Conservation (phyloP, 2,329 filamentous ascomycete species). For the Aureobasidium sp. region DNA sequence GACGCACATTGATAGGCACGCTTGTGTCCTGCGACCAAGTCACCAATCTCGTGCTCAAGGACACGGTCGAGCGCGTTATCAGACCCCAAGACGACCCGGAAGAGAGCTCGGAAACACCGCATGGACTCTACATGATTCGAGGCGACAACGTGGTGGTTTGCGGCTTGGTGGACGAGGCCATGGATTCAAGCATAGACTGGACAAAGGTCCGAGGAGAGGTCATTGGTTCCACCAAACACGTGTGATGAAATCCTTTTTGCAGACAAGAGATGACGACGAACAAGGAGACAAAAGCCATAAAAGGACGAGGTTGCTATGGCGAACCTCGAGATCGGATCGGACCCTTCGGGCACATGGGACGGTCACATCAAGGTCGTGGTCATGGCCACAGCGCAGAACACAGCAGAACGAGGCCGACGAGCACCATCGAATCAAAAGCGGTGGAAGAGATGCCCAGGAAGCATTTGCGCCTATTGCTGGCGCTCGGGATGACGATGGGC, state of each 20-base stretch:
- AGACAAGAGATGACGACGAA: not conserved
- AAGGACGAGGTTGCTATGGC: not conserved
- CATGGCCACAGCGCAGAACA: not conserved
- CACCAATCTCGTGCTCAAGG: slow-evolving; percentile 82
- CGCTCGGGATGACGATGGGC: not conserved
- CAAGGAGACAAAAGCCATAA: not conserved
- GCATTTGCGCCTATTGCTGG: not conserved
- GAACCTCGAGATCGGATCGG: slow-evolving; percentile 1
- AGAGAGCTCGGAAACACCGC: slow-evolving; percentile 68
- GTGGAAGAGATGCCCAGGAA: not conserved
- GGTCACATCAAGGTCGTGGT: not conserved
- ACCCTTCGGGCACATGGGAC: not conserved
- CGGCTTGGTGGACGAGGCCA: slow-evolving; percentile 79
- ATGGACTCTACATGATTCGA: slow-evolving; percentile 85
- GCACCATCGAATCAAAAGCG: not conserved
- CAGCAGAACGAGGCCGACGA: not conserved
- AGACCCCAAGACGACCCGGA: slow-evolving; percentile 77
- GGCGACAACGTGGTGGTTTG: slow-evolving; percentile 92
- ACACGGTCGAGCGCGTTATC: slow-evolving; percentile 85
- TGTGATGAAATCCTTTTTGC: slow-evolving; percentile 30
- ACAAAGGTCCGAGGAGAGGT: slow-evolving; percentile 75
- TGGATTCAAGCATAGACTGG: slow-evolving; percentile 92
- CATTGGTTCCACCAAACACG: slow-evolving; percentile 79
- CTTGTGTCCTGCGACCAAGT: slow-evolving; percentile 82
- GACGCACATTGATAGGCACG: slow-evolving; percentile 67